Percentiles rank a stretch among this genome's conserved stretches.
Evolutionary conservation across 257 asterid genomes (phyloP).

Genomic region (Cinchona pubescens): DNA sequence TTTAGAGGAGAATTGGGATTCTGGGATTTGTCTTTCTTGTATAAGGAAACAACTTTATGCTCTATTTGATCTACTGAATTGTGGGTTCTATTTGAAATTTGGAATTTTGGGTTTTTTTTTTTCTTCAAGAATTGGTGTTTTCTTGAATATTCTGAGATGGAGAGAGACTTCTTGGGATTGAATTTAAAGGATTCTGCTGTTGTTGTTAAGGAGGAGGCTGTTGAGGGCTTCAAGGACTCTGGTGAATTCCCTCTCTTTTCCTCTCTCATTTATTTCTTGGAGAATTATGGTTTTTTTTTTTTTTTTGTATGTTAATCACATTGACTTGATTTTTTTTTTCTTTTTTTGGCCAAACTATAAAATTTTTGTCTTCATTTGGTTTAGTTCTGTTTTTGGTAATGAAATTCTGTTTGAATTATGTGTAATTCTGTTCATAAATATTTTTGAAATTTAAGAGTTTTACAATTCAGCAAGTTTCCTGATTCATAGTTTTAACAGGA

Average conservation of each 20-base stretch:
- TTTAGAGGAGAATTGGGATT: conserved; percentile 13
- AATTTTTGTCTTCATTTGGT: conserved; percentile 11
- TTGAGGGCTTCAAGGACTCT: conserved; percentile 46
- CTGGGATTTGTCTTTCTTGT: conserved; percentile 8
- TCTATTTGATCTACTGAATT: conserved; percentile 9
- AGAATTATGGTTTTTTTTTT: not conserved
- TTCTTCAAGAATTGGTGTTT: not conserved
- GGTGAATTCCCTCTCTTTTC: conserved; percentile 34
- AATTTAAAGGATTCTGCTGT: conserved; percentile 35
- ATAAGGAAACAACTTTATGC: conserved; percentile 2
- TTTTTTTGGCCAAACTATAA: conserved; percentile 9
- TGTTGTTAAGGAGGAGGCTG: conserved; percentile 50
- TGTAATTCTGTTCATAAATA: not conserved
- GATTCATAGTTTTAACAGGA: not conserved
- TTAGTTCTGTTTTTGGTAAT: conserved; percentile 11
- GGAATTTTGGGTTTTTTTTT: not conserved
- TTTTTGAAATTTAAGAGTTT: not conserved
- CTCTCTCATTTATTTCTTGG: not conserved
- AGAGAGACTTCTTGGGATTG: conserved; percentile 76
- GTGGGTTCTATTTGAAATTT: conserved; percentile 3
- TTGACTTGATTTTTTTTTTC: conserved; percentile 2
- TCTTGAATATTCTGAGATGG: conserved; percentile 48
- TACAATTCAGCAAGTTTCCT: not conserved
- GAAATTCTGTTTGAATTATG: not conserved
- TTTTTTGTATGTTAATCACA: conserved; percentile 6